Percentiles rank a stretch among this genome's conserved stretches.
phyloP scores from a whole-genome alignment of 2,329 filamentous ascomycete species.

The Thielaviopsis musarum region DNA sequence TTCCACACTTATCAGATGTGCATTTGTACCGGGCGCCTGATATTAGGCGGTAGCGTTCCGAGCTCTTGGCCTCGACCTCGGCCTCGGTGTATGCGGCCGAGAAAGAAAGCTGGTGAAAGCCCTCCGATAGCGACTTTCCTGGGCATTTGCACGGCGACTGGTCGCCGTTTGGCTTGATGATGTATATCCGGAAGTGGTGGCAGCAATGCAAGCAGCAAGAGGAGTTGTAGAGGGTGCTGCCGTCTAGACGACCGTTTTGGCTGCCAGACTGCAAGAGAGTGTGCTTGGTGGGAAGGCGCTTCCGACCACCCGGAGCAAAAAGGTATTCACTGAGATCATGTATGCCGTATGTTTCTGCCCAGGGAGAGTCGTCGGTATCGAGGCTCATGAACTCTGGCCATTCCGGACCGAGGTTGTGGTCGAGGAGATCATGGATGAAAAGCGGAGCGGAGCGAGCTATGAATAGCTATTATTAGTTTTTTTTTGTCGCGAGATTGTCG shows the following conservation, averaged over 20 bases:
- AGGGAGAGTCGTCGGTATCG: conserved; percentile 3
- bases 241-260: conserved; percentile 7
- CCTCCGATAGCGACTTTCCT: conserved; percentile 4
- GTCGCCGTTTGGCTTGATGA: conserved; percentile 4
- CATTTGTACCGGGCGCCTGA: conserved; percentile 12
- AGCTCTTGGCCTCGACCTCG: conserved; percentile 1
- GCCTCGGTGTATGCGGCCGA: conserved; percentile 5
- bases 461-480: neutral
- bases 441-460: conserved; percentile 13
- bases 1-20: conserved; percentile 8
- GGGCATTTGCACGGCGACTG: conserved; percentile 11
- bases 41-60: conserved; percentile 9
- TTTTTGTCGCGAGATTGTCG: neutral
- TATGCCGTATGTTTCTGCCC: conserved; percentile 3
- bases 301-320: conserved; percentile 6
- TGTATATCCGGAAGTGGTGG: conserved; percentile 9
- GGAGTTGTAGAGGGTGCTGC: conserved; percentile 3
- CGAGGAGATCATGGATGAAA: conserved; percentile 13
- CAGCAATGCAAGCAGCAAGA: conserved; percentile 11
- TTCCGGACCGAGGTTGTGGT: conserved; percentile 12
- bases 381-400: conserved; percentile 12
- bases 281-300: conserved; percentile 10
- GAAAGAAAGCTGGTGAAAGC: conserved; percentile 11
- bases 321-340: conserved; percentile 3
- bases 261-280: conserved; percentile 8